Evolutionary conservation across 495 filamentous ascomycete species (phyloP), one percentile per base, ranked within the genome.

Genomic region (Gamarada debralockiae): DNA sequence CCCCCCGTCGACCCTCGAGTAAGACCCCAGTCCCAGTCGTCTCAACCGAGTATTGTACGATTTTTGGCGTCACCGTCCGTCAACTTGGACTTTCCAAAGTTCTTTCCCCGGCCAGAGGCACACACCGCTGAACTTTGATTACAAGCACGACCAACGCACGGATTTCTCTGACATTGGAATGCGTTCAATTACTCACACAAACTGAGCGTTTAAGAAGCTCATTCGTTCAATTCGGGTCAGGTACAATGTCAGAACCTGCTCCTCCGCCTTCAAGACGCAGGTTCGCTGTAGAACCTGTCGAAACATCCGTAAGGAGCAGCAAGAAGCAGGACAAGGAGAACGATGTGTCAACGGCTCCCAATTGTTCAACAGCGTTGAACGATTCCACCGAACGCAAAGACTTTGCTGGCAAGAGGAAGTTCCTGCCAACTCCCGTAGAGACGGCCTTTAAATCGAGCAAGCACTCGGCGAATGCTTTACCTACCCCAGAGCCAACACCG

Each of bases 351-450:
- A 29, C 27, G 10, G 27, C 27, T 29, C 27, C 27, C 27, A 29
- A 29, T 10, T 5, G 10, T 10, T 29, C 27, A 4, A 10, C 27
- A 29, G 27, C 4, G 4, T 13, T 31, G 2, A 38, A 48, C 15
- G 47, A 62, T 20, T 14, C 24, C 21, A 37, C 8, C 4, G 48
- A 58, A 9, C 50, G 48, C 25, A 55, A 53, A 42, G 52, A 60
- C 33, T 42, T 59, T 48, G 60, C 52, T 44, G 64, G 70, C 48
- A 67, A 68, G 34, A 65, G 73, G 55, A 71, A 75, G 57, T 84
- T 85, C 65, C 67, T 70, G 29, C 75, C 78, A 5, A 74, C 83
- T 40, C 81, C 79, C 15, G 74, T 85, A 48, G 83, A 85, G 65
- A 81, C 78, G 13, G 75, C 72, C 9, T 76, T 74, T 54, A 81